Base-by-base conservation (phyloP, 2,329 filamentous ascomycete species). In the Colletotrichum phormii region DNA sequence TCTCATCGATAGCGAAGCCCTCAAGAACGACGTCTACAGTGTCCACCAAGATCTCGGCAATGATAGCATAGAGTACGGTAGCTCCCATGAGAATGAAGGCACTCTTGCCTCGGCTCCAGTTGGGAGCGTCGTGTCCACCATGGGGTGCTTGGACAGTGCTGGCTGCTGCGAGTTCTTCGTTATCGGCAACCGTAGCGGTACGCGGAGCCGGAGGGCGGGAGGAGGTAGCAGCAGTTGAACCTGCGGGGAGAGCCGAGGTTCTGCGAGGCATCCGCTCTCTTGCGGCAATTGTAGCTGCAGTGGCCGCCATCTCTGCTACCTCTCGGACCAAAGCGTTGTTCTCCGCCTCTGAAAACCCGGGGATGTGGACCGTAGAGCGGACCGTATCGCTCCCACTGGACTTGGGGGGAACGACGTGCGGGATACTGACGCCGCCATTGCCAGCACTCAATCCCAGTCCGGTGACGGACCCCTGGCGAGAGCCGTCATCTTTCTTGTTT, bases 1-100 rank as follows among this genome's bases (percentile, higher is more conserved):
- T 99, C 80, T 98, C 95, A 80, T 98, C 95, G 77, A 99, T 95
- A 64, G 95, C 91, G 66, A 97, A 93, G 75, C 94, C 95, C 75
- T 96, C 91, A 64, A 99, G 85, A 7, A 99, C 96, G n/a, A 97
- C 94, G 80, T 99, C 97, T 1, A 99, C 97, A 0, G 96, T 98
- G 81, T 97, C 94, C 54, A 99, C 97, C 6, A 99, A 85, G 66
- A 99, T 98, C 82, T 99, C 97, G 8, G 97, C 97, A 80, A 99
- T 97, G 49, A 98, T 86, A n/a, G 97, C 97, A 81, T 99, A 99
- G 13, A 98, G 88, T 15, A 98, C 79, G 0, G 97, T 99, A 3
- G 97, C 96, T 1, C 91, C 92, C 76, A 98, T 90, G 13, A 99
- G 87, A 71, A 99, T 96, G 59, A 98, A 86, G 2, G 95, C 89